phyloP scores from a whole-genome alignment of 192 early-diverging fungal genomes.

The Coemansia sp. region DNA sequence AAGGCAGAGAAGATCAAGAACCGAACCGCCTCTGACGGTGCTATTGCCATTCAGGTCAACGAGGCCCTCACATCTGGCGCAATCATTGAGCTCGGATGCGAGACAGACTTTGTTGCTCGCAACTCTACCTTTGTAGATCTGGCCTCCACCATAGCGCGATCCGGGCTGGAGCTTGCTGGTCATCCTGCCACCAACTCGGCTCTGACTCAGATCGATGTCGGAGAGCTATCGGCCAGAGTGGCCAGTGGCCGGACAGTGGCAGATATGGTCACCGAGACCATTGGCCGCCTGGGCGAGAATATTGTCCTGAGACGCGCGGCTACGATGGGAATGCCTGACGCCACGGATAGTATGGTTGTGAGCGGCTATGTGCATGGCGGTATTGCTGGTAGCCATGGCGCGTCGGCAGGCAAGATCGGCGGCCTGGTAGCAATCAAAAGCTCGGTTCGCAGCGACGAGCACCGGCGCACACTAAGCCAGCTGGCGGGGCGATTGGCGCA shows the following conservation, averaged over 20 bases:
- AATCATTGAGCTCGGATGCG: conserved; percentile 76
- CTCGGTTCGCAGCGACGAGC: conserved; percentile 10
- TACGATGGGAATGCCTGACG: conserved; percentile 18
- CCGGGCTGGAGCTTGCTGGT: conserved; percentile 1
- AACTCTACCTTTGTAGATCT: conserved; percentile 75
- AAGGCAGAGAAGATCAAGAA: conserved; percentile 81
- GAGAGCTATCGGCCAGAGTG: background rate
- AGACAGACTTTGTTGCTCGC: conserved; percentile 95
- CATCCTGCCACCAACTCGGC: background rate
- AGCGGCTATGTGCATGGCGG: conserved; percentile 77
- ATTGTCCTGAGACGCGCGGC: conserved; percentile 72
- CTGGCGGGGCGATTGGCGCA: conserved; percentile 76
- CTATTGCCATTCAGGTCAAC: conserved; percentile 56
- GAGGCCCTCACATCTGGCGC: conserved; percentile 53
- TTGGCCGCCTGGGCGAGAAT: conserved; percentile 90
- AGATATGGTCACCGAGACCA: conserved; percentile 67
- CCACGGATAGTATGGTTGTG: conserved; percentile 32
- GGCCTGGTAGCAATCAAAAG: conserved; percentile 66
- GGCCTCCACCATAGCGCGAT: conserved; percentile 44
- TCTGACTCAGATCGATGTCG: conserved; percentile 9
- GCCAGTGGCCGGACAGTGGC: conserved; percentile 50
- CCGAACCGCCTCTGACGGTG: conserved; percentile 77
- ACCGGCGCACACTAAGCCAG: conserved; percentile 51
- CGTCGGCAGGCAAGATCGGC: conserved; percentile 72
- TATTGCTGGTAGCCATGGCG: conserved; percentile 15